Conservation (phyloP, 208 protist species). For the Trichomonas vaginalis region DNA sequence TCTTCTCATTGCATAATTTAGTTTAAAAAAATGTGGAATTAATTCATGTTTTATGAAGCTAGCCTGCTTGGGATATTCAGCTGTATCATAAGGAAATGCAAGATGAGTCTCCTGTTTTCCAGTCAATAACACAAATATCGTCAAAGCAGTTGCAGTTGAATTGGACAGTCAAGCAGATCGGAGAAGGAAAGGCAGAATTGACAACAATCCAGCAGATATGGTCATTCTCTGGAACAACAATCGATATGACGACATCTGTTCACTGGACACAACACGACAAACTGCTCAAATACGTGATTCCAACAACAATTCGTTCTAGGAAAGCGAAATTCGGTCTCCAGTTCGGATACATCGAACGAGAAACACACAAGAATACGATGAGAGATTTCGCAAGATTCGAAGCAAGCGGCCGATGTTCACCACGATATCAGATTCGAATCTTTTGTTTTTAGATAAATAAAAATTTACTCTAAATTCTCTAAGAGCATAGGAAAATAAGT, state of each 20-base stretch:
- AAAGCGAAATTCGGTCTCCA: not conserved
- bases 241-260: not conserved
- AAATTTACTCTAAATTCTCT: no score
- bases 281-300: not conserved
- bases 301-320: not conserved
- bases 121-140: not conserved
- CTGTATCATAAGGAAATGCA: not conserved
- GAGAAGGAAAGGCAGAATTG: not conserved
- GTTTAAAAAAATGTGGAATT: no score
- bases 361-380: not conserved
- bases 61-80: not conserved
- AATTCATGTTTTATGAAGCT: no score
- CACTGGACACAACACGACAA: constrained; percentile 16
- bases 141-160: not conserved
- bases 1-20: no score
- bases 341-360: not conserved
- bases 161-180: not conserved
- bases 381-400: not conserved
- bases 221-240: not conserved
- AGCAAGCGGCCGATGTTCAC: not conserved
- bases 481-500: no score
- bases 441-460: no score
- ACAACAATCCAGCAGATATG: not conserved
- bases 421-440: no score
- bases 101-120: not conserved